phyloP scores from a whole-genome alignment of 192 early-diverging fungal species.

The Rhizoclosmatium globosum region DNA sequence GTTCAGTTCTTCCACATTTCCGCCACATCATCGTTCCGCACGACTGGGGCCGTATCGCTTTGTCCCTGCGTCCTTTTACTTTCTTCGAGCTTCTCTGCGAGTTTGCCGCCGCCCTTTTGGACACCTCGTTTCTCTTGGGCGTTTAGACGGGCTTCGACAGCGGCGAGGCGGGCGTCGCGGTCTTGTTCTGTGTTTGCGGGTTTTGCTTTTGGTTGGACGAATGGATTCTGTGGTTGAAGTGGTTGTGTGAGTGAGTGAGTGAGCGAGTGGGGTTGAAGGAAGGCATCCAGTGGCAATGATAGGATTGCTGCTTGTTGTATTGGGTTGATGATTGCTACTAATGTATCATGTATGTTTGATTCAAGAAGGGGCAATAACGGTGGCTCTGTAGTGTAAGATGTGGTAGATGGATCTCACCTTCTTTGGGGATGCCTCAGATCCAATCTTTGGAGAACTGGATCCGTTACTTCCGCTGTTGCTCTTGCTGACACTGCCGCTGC shows the following conservation, averaged over 20 bases:
- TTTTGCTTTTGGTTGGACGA: background rate
- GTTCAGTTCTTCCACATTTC: conserved; percentile 30
- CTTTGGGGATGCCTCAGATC: no score
- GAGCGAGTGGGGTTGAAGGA: no score
- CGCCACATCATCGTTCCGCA: conserved; percentile 4
- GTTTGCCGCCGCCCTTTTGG: conserved; percentile 40
- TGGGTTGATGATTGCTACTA: background rate
- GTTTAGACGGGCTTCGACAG: conserved; percentile 37
- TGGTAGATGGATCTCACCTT: no score
- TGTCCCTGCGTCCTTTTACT: background rate
- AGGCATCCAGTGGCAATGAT: no score
- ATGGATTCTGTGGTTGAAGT: background rate
- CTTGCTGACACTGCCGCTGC: background rate
- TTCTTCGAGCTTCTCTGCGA: conserved; percentile 38
- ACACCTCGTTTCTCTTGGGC: conserved; percentile 35
- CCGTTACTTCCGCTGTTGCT: background rate
- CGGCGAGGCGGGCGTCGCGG: conserved; percentile 25
- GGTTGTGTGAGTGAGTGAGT: background rate
- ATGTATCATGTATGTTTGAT: no score
- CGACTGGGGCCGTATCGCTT: background rate
- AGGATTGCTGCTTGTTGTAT: background rate
- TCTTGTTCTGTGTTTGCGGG: conserved; percentile 31
- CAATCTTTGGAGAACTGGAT: background rate
- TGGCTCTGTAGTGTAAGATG: no score
- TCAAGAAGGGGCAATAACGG: no score